Conservation (phyloP, 805 yeast species). For the Barnettozyma vustinii region DNA sequence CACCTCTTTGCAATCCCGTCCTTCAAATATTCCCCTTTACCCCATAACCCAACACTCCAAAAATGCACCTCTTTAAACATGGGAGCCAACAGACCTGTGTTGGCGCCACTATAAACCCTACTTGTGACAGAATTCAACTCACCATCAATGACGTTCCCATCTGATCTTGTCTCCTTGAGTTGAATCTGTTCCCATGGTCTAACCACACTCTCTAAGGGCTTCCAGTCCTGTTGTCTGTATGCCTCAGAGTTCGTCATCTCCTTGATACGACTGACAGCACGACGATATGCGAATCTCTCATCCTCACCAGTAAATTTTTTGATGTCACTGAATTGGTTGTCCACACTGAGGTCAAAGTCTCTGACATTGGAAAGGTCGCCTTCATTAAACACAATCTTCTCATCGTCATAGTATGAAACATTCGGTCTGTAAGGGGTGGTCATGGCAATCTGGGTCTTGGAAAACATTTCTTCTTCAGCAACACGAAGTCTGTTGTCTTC, state of each 20-base stretch:
- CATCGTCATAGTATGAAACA: conserved; percentile 54
- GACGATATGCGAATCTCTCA: conserved; percentile 64
- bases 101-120: conserved; percentile 12
- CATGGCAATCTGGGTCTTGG: conserved; percentile 55
- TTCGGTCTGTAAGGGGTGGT: conserved; percentile 67
- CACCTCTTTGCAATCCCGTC: conserved; percentile 53
- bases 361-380: conserved; percentile 18
- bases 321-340: conserved; percentile 39
- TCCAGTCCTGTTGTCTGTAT: conserved; percentile 55
- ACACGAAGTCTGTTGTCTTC: conserved; percentile 37
- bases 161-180: conserved; percentile 13
- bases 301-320: conserved; percentile 71
- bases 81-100: conserved; percentile 31
- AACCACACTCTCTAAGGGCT: conserved; percentile 44
- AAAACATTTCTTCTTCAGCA: conserved; percentile 65
- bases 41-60: conserved; percentile 69
- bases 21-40: conserved; percentile 41
- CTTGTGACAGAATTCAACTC: conserved; percentile 24
- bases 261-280: conserved; percentile 62
- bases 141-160: conserved; percentile 9
- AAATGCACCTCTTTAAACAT: conserved; percentile 43
- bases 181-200: conserved; percentile 50
- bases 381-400: conserved; percentile 29
- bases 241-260: conserved; percentile 49
- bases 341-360: conserved; percentile 17